Evolutionary conservation across 441 rosid species (phyloP), one percentile per base, ranked within the genome.

Genomic region (Populus hybrid): DNA sequence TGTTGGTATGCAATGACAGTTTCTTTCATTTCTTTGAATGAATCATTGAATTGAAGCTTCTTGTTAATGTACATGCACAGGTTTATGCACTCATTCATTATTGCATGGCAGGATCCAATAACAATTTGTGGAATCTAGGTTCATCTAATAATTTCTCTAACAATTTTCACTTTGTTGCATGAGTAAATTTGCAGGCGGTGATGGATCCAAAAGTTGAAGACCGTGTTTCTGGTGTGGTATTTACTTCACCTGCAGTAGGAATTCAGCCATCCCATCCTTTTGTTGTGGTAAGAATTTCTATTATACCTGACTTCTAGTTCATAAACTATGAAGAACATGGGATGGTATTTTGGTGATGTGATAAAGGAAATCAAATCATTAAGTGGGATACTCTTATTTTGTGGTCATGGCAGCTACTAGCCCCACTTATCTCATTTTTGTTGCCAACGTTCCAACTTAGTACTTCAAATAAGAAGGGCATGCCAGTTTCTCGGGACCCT

Each of bases 161-260:
- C 66, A 63, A 21, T 23, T 9, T 21, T 40, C 18, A 21, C 8
- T 36, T 24, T 24, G 4, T 70, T 24, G 5, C 32, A 2, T 23
- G 69, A 8, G 18, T 30, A n/a, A 73, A 63, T 63, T 74, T 77
- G 71, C 80, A 95, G 98, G 93, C 97, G 6, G 79, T 83, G 84
- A 85, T 95, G 35, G 98, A 93, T 86, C 95, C 95, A 66, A 92
- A 90, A 83, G 73, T 91, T 5, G 93, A 88, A 81, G 80, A 85
- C 34, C 81, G 74, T 30, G 78, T 93, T 64, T 83, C 94, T 70
- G 99, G 99, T 50, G 72, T 92, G 20, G 93, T 86, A 28, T 72
- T 92, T 76, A 95, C 98, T 84, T 95, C 97, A 67, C 98, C 99
- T 21, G 99, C 97, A 11, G 94, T 92, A 18, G 98, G 99, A 78